Conservation (phyloP, 2,329 filamentous ascomycete genomes). For the Colletotrichum simmondsii region DNA sequence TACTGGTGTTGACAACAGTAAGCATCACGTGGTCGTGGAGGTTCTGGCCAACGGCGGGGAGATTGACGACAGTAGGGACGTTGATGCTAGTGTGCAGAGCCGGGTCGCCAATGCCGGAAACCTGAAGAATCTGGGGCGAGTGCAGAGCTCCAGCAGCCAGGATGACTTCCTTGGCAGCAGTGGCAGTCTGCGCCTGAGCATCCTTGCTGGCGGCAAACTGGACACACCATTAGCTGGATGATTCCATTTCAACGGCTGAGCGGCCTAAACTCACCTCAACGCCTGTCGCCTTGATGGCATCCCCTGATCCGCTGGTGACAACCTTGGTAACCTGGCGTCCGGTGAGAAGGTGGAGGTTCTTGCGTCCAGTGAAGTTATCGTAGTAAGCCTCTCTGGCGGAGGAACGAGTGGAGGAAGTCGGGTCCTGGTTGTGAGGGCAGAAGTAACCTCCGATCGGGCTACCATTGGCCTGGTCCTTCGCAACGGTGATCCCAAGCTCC, state of each 20-base stretch:
- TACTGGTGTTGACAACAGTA: constrained; percentile 27
- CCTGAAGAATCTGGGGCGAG: constrained; percentile 58
- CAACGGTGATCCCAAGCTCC: constrained; percentile 35
- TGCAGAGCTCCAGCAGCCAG: constrained; percentile 52
- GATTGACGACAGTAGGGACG: constrained; percentile 28
- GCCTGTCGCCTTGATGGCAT: constrained; percentile 31
- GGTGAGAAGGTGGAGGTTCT: constrained; percentile 43
- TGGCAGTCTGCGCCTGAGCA: constrained; percentile 4
- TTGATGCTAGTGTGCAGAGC: constrained; percentile 27
- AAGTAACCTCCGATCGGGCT: constrained; percentile 37
- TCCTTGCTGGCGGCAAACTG: constrained; percentile 20
- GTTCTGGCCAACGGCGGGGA: constrained; percentile 34
- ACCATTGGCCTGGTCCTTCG: constrained; percentile 33
- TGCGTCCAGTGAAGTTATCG: constrained; percentile 35
- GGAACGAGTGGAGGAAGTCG: constrained; percentile 39
- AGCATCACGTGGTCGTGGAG: constrained; percentile 33
- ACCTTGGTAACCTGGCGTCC: constrained; percentile 42
- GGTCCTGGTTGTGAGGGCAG: constrained; percentile 38
- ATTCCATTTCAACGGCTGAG: no score
- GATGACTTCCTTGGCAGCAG: constrained; percentile 50
- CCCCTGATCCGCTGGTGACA: constrained; percentile 16
- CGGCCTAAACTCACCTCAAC: constrained; percentile 29
- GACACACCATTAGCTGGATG: background rate
- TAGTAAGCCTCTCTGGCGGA: constrained; percentile 43
- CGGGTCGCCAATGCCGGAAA: constrained; percentile 58